Evolutionary conservation across 495 filamentous ascomycete species (phyloP), one percentile per base, ranked within the genome.

Genomic region (Aspergillus heteromorphus): DNA sequence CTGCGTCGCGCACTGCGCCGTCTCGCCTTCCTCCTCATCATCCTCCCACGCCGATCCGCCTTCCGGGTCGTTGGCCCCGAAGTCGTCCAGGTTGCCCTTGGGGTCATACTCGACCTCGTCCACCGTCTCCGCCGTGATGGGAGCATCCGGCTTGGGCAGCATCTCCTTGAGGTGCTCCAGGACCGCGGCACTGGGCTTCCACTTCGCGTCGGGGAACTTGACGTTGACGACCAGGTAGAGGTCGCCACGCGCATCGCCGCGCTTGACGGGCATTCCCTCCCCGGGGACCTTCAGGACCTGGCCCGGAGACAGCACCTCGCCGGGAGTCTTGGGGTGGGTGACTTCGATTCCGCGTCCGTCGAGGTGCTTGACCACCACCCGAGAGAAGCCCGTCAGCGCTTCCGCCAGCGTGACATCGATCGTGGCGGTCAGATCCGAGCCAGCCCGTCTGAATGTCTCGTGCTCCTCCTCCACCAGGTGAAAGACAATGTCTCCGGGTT

Each of bases 181-280:
- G 6, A 82, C 77, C 13, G 75, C 79, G 2, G 87, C 80, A 48
- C 86, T 80, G 49, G 86, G 79, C 41, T 87, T 78, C 91, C 91
- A 97, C 18, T 83, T 86, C 62, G 88, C 79, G 49, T 90, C 83
- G 20, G 93, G 93, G 76, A 97, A 97, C 41, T 89, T 83, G 56
- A 98, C 77, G 62, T 95, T 85, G 51, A 96, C 85, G 17, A 86
- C 65, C 25, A 98, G 78, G 68, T 91, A 98, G 7, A 98, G 77
- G 62, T 97, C 91, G 14, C 93, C 93, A 62, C 84, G 89, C 5
- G 68, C 60, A 29, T 98, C 93, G 51, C 83, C 86, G 56, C 85
- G 84, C 78, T 97, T 97, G 54, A 81, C 63, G 6, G 95, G 92
- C 93, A 98, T 98, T 41, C 93, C 93, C 68, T 98, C 93, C 27